These are phyloP conservation scores for Xylaria cubensis DNA, from an alignment of 495 filamentous ascomycete genomes.

Conservation along the genomic window DNA sequence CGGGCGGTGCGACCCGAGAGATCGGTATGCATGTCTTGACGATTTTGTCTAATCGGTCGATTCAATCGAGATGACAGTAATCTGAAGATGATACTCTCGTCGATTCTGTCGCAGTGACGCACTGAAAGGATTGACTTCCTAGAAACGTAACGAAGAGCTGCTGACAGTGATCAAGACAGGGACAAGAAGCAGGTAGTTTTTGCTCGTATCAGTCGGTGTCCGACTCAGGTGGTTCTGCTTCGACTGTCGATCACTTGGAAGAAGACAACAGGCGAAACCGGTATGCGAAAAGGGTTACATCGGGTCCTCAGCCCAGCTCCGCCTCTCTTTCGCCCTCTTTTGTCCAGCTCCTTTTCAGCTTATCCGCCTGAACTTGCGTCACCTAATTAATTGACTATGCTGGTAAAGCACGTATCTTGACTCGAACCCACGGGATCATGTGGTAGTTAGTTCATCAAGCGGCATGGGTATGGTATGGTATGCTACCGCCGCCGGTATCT, in stretches of 20 bases:
- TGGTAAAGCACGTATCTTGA: neutral
- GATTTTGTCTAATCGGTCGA: conserved; percentile 3
- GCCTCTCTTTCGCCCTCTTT: conserved; percentile 20
- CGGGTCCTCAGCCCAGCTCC: conserved; percentile 23
- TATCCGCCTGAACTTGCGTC: conserved; percentile 3
- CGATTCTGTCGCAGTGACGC: neutral
- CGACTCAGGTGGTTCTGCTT: conserved; percentile 1
- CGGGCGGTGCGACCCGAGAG: conserved; percentile 22
- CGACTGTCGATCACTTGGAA: conserved; percentile 3
- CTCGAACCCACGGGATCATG: conserved; percentile 2
- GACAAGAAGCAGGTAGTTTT: neutral
- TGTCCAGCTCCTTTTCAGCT: conserved; percentile 24
- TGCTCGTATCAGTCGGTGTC: conserved; percentile 28
- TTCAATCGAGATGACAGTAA: neutral
- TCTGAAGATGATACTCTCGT: neutral
- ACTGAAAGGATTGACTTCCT: neutral
- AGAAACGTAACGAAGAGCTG: neutral
- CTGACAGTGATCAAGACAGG: conserved; percentile 1
- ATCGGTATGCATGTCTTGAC: conserved; percentile 8
- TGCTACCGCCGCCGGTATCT: conserved; percentile 13
- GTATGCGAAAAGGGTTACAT: conserved; percentile 26
- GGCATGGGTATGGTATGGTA: neutral
- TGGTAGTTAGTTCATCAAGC: conserved; percentile 15
- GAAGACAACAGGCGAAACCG: conserved; percentile 5
- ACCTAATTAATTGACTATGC: neutral